These are phyloP conservation scores for Monosporascus sp. DNA, from an alignment of 2,329 filamentous ascomycete species.

Conservation along the genomic window DNA sequence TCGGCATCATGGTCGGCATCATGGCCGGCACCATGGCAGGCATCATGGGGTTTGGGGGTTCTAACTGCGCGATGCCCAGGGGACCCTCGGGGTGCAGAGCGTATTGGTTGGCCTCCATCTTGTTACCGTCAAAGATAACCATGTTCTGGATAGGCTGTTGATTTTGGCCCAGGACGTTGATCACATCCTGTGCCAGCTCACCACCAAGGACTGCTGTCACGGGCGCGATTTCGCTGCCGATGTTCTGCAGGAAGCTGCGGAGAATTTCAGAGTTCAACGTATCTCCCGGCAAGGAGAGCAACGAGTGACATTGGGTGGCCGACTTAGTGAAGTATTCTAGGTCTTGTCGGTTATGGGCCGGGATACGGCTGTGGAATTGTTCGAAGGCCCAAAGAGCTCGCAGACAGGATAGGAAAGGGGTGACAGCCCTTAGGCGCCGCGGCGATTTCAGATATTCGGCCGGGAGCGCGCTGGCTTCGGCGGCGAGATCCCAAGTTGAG, in stretches of 20 bases:
- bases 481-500: slow-evolving; percentile 80
- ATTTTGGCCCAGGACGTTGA: slow-evolving; percentile 85
- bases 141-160: slow-evolving; percentile 97
- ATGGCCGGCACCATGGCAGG: slow-evolving; percentile 11
- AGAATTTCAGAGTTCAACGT: slow-evolving; percentile 68
- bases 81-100: slow-evolving; percentile 66
- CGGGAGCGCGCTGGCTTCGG: slow-evolving; percentile 65
- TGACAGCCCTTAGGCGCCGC: slow-evolving; percentile 69
- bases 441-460: slow-evolving; percentile 64
- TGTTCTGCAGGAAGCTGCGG: slow-evolving; percentile 78
- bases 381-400: slow-evolving; percentile 89
- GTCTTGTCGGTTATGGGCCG: slow-evolving; percentile 56
- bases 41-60: slow-evolving; percentile 15
- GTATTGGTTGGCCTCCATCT: slow-evolving; percentile 72
- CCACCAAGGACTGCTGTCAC: slow-evolving; percentile 87
- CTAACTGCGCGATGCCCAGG: slow-evolving; percentile 45
- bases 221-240: slow-evolving; percentile 78
- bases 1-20: slow-evolving; percentile 10
- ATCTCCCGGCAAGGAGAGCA: slow-evolving; percentile 63
- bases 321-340: slow-evolving; percentile 71
- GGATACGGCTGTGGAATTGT: slow-evolving; percentile 47
- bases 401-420: slow-evolving; percentile 77
- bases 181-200: slow-evolving; percentile 89
- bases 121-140: slow-evolving; percentile 82
- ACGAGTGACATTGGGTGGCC: slow-evolving; percentile 71